A percentile compares a stretch with the other conserved stretches of the same genome.
These are phyloP conservation scores for Globisporangium cylindrosporum DNA, from an alignment of 352 stramenopile species.

Conservation along the genomic window DNA sequence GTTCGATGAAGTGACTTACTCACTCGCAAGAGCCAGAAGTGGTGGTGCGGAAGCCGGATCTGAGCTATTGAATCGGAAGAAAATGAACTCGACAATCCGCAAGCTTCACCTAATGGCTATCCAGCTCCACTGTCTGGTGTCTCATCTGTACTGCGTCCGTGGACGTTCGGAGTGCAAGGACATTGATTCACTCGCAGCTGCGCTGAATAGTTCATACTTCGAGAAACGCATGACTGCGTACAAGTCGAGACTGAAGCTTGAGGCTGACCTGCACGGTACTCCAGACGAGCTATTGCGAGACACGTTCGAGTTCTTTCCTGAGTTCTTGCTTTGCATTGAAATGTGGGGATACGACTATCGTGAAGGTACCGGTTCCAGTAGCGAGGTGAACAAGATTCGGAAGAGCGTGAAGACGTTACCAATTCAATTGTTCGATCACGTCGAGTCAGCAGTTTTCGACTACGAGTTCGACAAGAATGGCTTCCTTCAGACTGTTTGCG, in stretches of 20 bases:
- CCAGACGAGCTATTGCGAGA: conserved; percentile 60
- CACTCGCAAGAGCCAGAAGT: conserved; percentile 51
- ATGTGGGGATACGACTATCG: conserved; percentile 77
- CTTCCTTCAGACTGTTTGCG: conserved; percentile 59
- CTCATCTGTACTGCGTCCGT: conserved; percentile 66
- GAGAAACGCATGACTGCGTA: conserved; percentile 77
- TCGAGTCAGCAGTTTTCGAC: conserved; percentile 51
- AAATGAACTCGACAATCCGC: conserved; percentile 80
- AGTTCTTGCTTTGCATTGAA: conserved; percentile 69
- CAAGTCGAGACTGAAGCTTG: conserved; percentile 65
- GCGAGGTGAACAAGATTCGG: conserved; percentile 17
- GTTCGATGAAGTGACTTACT: conserved; percentile 74
- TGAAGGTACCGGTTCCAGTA: conserved; percentile 26
- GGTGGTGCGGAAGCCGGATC: conserved; percentile 22
- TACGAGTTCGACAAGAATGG: conserved; percentile 63
- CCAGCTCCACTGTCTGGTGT: conserved; percentile 69
- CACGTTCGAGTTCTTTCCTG: conserved; percentile 76
- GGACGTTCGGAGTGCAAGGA: conserved; percentile 47
- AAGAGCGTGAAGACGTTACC: conserved; percentile 27
- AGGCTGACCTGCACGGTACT: conserved; percentile 34
- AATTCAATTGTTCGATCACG: conserved; percentile 37
- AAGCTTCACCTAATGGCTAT: conserved; percentile 78
- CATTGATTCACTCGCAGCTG: conserved; percentile 49
- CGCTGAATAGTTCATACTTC: conserved; percentile 70
- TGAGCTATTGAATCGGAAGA: conserved; percentile 70